Evolutionary conservation across 2,329 filamentous ascomycete genomes (phyloP), one percentile per base, ranked within the genome.

Genomic region (Ophiocordyceps sinensis): DNA sequence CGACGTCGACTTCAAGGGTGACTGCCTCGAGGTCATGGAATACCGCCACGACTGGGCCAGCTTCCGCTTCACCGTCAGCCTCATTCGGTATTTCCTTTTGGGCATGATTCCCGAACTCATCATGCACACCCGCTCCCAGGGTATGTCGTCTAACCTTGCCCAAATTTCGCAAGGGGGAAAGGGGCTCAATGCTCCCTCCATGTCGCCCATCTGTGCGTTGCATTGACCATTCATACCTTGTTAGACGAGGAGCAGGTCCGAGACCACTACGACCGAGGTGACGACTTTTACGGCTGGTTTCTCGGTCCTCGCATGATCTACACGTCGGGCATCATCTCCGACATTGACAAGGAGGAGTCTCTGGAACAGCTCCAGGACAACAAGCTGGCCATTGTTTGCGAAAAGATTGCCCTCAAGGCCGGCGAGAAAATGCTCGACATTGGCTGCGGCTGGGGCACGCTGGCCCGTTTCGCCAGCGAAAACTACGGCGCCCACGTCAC

Each of bases 251-350:
- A 96, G 65, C 91, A 96, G 68, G 88, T 96, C 43, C 86, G 88
- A 59, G 86, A 88, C 63, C 87, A 95, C 70, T 98, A 98, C 65
- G 91, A 96, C 73, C 82, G 87, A 49, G 91, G 91, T 58, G 87
- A 98, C 61, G 91, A 96, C 66, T 94, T 95, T 68, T 98, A 98
- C 71, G 82, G 78, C 61, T 98, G 88, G 87, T 96, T 96, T 75
- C 77, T 96, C 48, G 91, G 91, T 46, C 89, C 89, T 44, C 88
- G 89, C 58, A 98, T 96, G 91, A 86, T 96, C 65, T 96, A 96
- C 71, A 98, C 91, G 40, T 93, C 85, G 39, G 91, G 91, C 54
- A 71, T 98, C 55, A 93, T 98, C 59, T 82, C 83, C 46, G 87
- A 96, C 62, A 76, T 85, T 61, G 79, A 81, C 64, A 74, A 72